A percentile compares a stretch with the other conserved stretches of the same genome.
Evolutionary conservation across 1,284 basidiomycete genomes (phyloP).

Genomic region (Puccinia novopanici): DNA sequence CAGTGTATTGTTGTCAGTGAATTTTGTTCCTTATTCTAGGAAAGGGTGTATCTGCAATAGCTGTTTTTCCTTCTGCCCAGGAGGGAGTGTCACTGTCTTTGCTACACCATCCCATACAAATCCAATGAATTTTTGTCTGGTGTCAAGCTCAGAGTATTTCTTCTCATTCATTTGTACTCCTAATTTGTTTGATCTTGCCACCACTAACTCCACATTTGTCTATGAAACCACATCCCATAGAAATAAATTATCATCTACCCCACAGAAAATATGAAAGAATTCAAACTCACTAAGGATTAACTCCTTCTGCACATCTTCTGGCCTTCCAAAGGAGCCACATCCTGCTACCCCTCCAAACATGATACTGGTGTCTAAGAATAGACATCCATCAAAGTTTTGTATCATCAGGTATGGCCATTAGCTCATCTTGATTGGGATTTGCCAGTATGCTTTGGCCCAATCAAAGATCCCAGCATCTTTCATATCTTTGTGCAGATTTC

Average conservation of each 20-base stretch:
- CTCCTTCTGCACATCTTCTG: neutral
- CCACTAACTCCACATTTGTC: neutral
- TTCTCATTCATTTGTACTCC: neutral
- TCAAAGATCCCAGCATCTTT: too few relatives aligned
- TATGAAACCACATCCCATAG: neutral
- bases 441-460: too few relatives aligned
- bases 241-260: constrained; percentile 12
- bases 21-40: neutral
- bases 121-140: constrained; percentile 8
- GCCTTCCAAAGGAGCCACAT: constrained; percentile 1
- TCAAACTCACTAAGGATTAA: constrained; percentile 8
- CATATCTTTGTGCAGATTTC: too few relatives aligned
- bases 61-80: neutral
- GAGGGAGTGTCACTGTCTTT: neutral
- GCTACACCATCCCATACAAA: constrained; percentile 9
- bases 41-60: neutral
- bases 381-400: too few relatives aligned
- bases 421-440: too few relatives aligned
- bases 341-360: neutral
- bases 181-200: neutral
- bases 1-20: neutral
- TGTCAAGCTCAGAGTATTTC: too few relatives aligned
- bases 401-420: too few relatives aligned
- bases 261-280: neutral
- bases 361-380: neutral